Evolutionary conservation across 805 yeast genomes (phyloP).

Genomic region (Diddensiella transvaalensis): DNA sequence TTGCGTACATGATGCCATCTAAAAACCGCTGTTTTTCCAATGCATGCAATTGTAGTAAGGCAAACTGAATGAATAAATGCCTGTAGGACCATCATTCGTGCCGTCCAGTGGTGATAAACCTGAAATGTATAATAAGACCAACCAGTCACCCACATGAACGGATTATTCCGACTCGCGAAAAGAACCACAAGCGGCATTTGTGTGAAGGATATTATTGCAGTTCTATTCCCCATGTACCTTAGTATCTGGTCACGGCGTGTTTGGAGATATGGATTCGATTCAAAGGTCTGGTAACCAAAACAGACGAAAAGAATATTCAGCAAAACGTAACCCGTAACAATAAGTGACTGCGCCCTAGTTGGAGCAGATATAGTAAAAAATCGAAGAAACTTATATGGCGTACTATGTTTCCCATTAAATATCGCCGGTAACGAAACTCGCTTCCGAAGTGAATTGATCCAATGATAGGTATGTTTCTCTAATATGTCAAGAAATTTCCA

Average conservation of each 20-base stretch:
- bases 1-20: slow-evolving; percentile 32
- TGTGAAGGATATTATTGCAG: slow-evolving; percentile 25
- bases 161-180: slow-evolving; percentile 69
- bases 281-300: slow-evolving; percentile 23
- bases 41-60: slow-evolving; percentile 16
- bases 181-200: slow-evolving; percentile 28
- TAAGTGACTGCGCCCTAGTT: slow-evolving; percentile 41
- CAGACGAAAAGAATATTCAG: slow-evolving; percentile 30
- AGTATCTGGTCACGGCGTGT: slow-evolving; percentile 16
- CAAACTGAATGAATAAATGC: slow-evolving; percentile 28
- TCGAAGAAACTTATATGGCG: slow-evolving; percentile 24
- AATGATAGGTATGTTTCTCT: slow-evolving; percentile 30
- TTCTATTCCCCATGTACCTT: slow-evolving; percentile 22
- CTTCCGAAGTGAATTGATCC: slow-evolving; percentile 25
- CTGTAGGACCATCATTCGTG: slow-evolving; percentile 25
- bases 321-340: slow-evolving; percentile 34
- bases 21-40: slow-evolving; percentile 17
- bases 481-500: slow-evolving; percentile 26
- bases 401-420: slow-evolving; percentile 28
- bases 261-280: slow-evolving; percentile 19
- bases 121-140: slow-evolving; percentile 59
- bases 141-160: slow-evolving; percentile 58
- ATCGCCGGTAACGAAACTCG: slow-evolving; percentile 34
- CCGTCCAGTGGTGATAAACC: slow-evolving; percentile 47
- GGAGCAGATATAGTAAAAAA: slow-evolving; percentile 32